Base-by-base conservation (phyloP, 495 filamentous ascomycete species). In the Platismatia glauca region DNA sequence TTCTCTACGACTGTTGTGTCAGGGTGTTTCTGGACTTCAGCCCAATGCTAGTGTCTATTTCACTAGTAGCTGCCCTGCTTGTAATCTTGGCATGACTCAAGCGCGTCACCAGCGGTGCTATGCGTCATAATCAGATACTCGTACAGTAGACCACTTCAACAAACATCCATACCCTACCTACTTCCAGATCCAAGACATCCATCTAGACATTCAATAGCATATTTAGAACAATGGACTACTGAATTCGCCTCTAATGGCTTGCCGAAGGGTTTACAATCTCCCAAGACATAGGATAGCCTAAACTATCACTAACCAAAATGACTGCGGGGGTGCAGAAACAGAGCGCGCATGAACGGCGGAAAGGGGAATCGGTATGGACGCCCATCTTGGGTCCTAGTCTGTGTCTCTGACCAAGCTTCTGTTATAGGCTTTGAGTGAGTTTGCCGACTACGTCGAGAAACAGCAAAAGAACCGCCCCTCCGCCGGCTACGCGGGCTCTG, bases 381-480 rank as follows among this genome's bases (percentile, higher is more conserved):
- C 58, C 62, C 41, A 37, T 33, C 37, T 33, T 52, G 35, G 34
- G 37, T 59, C 22, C 15, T 39, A 20, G 62, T 63, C 64, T 59
- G 66, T 53, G 39, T 58, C 48, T 33, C 59, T 61, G 58, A 62
- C 59, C 43, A 63, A 58, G 55, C 41, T 53, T 22, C n/a, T n/a
- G 31, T 35, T 2, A 64, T 33, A 94, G 89, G 94, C 94, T 24
- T 80, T 98, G 63, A 93, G 89, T 79, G 94, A 97, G 67, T 98
- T 98, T 71, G 91, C 95, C 72, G 94, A 97, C 73, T 97, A 96
- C 67, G 95, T 96, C 62, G 91, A 97, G 73, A 86, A 92, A 74
- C 91, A 98, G 72, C 93, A 97, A 73, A 81, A 83, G 6, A 92
- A 75, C 75, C 86, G 61, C 71, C 82, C 72, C n/a, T 46, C 46